Evolutionary conservation across 2,329 filamentous ascomycete genomes (phyloP).

Genomic region (Cladorrhinum sp.): DNA sequence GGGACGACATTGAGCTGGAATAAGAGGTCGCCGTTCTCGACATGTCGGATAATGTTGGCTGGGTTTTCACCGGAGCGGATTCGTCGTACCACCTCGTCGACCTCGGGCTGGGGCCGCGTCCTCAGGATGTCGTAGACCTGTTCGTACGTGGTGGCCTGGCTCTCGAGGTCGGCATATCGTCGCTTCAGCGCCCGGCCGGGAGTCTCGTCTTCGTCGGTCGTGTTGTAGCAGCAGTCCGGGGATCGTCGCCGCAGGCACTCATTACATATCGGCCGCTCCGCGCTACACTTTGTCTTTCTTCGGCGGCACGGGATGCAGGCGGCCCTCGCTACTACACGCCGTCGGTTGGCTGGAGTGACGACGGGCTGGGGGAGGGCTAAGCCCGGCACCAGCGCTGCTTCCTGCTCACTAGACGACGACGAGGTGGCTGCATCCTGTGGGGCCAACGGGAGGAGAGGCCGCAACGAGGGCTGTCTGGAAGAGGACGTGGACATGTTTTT

Average conservation of each 20-base stretch:
- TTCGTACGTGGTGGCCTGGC: conserved; percentile 6
- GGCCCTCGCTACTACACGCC: conserved; percentile 1
- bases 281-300: conserved; percentile 8
- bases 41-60: conserved; percentile 12
- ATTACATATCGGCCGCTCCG: conserved; percentile 10
- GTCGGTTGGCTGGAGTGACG: not conserved
- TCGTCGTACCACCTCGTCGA: conserved; percentile 9
- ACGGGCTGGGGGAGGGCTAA: not conserved
- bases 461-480: not conserved
- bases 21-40: conserved; percentile 12
- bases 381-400: not conserved
- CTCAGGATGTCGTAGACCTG: conserved; percentile 11
- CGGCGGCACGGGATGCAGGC: conserved; percentile 4
- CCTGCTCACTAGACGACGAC: not conserved
- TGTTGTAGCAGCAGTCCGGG: conserved; percentile 12
- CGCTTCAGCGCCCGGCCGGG: conserved; percentile 11
- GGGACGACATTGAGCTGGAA: conserved; percentile 15
- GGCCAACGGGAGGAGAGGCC: conserved; percentile 1
- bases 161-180: conserved; percentile 12
- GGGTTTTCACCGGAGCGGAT: conserved; percentile 15
- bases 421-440: not conserved
- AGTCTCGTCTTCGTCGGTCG: conserved; percentile 9
- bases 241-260: conserved; percentile 7
- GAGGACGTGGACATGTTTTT: not conserved
- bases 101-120: conserved; percentile 11